Evolutionary conservation across 1,284 basidiomycete genomes (phyloP), one percentile per base, ranked within the genome.

Genomic region (Cutaneotrichosporon curvatum): DNA sequence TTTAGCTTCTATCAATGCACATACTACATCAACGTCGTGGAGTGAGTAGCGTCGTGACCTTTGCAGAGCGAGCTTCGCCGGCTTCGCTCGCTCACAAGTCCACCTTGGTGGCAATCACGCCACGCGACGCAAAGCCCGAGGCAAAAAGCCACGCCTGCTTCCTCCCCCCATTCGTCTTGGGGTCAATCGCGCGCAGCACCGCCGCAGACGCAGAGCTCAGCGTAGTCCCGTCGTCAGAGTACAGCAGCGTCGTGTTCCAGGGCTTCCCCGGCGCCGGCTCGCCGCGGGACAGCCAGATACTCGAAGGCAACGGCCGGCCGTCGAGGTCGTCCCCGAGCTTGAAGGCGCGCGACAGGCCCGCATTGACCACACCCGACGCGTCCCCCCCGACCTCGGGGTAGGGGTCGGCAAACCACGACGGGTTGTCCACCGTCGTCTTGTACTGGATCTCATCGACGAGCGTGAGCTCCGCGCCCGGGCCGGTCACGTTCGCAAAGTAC

Each of bases 371-470:
- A 15, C 58, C 63, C 4, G 41, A 46, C 11, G 48, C 36, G 37
- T 62, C 52, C 45, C 43, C 30, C 14, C 30, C 31, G 34, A 25
- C 30, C n/a, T 32, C 21, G 12, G 59, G 50, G 49, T 50, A 61
- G 12, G 57, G 53, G 45, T 63, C 60, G 14, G 15, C 11, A 38
- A 55, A 61, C 55, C 53, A 65, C 20, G 47, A 52, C 6, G 63
- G 63, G 50, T 63, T 65, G 45, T 65, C 63, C 43, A 65, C 51
- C 14, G 56, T 61, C 33, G 18, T 40, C 22, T 35, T 28, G 30
- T 39, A 33, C 30, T 19, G n/a, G 18, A 50, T 7, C 34, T 48
- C 41, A 11, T 47, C 45, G 20, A 34, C 32, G 18, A 53, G 32
- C 21, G 38, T 20, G 28, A 53, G 42, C 30, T 19, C 33, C 6